Percentiles rank a stretch among this genome's conserved stretches.
These are phyloP conservation scores for Phoma sp. DNA, from an alignment of 2,329 filamentous ascomycete species.

Conservation along the genomic window DNA sequence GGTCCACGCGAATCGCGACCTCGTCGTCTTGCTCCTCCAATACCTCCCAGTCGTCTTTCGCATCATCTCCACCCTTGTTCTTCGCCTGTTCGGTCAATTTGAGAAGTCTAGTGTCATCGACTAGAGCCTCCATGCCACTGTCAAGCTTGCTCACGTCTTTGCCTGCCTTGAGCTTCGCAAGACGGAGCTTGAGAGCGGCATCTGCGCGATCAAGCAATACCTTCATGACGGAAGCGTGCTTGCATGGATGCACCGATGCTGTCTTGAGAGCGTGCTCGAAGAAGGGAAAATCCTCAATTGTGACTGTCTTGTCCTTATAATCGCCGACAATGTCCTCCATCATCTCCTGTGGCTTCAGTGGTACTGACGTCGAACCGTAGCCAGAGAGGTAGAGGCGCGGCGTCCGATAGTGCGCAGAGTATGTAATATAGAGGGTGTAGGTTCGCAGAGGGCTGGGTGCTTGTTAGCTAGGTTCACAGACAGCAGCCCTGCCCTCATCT, in stretches of 20 bases:
- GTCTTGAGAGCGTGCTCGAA: constrained; percentile 92
- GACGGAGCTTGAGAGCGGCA: constrained; percentile 84
- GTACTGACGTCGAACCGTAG: constrained; percentile 79
- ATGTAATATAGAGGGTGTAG: constrained; percentile 99
- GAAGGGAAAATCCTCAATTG: constrained; percentile 95
- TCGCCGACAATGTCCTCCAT: constrained; percentile 97
- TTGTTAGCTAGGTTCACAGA: constrained; percentile 18
- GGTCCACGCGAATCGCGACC: constrained; percentile 83
- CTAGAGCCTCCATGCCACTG: constrained; percentile 80
- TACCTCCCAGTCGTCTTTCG: constrained; percentile 66
- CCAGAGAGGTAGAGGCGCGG: constrained; percentile 94
- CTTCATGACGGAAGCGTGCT: constrained; percentile 98
- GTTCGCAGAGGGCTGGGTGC: constrained; percentile 74
- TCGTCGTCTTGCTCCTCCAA: constrained; percentile 69
- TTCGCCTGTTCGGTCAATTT: constrained; percentile 60
- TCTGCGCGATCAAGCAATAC: constrained; percentile 93
- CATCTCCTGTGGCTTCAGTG: constrained; percentile 82
- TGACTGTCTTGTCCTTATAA: constrained; percentile 98
- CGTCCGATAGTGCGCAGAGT: constrained; percentile 94
- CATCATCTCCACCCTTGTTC: constrained; percentile 49
- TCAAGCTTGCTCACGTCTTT: constrained; percentile 60
- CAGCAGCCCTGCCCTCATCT: not conserved
- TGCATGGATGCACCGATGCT: constrained; percentile 95
- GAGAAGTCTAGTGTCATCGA: constrained; percentile 75
- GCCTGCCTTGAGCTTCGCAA: constrained; percentile 76